These are phyloP conservation scores for Recurvomyces mirabilis DNA, from an alignment of 495 filamentous ascomycete species.

Conservation along the genomic window DNA sequence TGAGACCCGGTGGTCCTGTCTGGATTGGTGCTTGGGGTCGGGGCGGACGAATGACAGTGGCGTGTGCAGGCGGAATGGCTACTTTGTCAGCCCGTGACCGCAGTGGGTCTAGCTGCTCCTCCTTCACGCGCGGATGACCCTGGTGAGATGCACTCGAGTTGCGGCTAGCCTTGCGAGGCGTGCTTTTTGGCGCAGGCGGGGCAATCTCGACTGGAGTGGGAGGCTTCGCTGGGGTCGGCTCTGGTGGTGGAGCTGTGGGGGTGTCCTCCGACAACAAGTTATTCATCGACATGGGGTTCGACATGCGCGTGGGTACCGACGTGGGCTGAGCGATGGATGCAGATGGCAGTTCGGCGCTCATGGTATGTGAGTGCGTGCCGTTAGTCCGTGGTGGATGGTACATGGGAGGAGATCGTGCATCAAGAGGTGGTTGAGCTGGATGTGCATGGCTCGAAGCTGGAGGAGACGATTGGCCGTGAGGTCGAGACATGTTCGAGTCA, in stretches of 20 bases:
- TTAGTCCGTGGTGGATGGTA: constrained; percentile 6
- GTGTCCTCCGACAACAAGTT: constrained; percentile 15
- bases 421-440: constrained; percentile 36
- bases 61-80: constrained; percentile 2
- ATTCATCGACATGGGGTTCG: constrained; percentile 21
- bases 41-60: background rate
- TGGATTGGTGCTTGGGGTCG: constrained; percentile 28
- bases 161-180: constrained; percentile 11
- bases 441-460: constrained; percentile 12
- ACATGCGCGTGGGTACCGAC: constrained; percentile 2
- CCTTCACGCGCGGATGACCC: constrained; percentile 6
- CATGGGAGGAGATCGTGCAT: constrained; percentile 34
- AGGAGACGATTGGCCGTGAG: constrained; percentile 11
- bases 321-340: constrained; percentile 1
- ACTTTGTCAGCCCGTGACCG: background rate
- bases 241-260: background rate
- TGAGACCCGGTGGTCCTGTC: constrained; percentile 21
- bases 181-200: background rate
- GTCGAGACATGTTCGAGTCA: constrained; percentile 2
- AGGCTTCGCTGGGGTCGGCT: constrained; percentile 12
- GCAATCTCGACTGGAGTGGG: background rate
- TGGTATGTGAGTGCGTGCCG: constrained; percentile 3
- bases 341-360: background rate
- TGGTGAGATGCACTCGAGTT: constrained; percentile 13
- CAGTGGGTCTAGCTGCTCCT: constrained; percentile 3